Evolutionary conservation across 108 stramenopile genomes (phyloP), one percentile per base, ranked within the genome.

Genomic region (Bacterosira constricta): DNA sequence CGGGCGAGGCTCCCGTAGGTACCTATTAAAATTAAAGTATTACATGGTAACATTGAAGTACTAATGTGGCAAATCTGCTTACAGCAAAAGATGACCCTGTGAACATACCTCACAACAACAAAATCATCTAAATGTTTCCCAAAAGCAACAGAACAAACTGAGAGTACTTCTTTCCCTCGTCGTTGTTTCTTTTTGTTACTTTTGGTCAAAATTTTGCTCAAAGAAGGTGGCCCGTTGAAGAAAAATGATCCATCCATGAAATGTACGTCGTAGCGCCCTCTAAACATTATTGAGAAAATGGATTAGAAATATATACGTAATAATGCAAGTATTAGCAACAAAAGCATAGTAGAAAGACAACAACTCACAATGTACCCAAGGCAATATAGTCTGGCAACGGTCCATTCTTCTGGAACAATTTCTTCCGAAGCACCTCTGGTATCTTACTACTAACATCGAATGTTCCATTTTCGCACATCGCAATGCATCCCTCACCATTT

Each of bases 401-500:
- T 13, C 85, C 68, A 9, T 65, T 52, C 1, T 82, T 64, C 41
- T 73, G 68, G 26, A 78, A 79, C 11, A 93, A 51, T 39, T 82
- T 77, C 41, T 81, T 79, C 59, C 83, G 80, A 15, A 90, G 61
- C 4, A 69, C 51, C 58, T 85, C 85, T 15, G 92, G 88, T 35
- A 93, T 87, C 13, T 58, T 32, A 1, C 88, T 86, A 32, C 86
- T 84, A 55, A 87, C 88, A 17, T 86, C 83, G 32, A 90, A 89
- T 9, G 86, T 83, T 23, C 89, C 91, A 71, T 82, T 86, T 15
- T 86, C 77, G 51, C 89, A 85, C 37, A 93, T 54, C 26, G 90
- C 85, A 17, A 93, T 73, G 32, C 86, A 86, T 21, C 86, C 89
- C 31, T 80, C 58, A 32, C 88, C 89, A 62, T 93, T 93, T 35